These are phyloP conservation scores for Hyaloperonospora brassicae DNA, from an alignment of 352 stramenopile species.

Conservation along the genomic window DNA sequence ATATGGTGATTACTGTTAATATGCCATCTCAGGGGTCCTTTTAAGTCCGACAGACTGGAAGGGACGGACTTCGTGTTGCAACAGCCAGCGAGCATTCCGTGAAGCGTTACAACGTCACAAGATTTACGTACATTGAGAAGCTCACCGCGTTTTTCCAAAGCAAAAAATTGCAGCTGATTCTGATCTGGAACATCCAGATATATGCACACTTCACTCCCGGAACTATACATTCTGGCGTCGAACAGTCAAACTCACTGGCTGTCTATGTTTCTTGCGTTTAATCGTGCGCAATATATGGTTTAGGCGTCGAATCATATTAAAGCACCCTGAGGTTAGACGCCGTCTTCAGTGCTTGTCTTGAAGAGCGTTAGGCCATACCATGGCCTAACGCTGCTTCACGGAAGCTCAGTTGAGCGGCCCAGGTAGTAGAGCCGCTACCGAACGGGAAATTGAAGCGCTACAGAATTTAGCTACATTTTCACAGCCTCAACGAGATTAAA, in stretches of 20 bases:
- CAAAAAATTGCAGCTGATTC: background rate
- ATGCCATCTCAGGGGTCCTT: background rate
- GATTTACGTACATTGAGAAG: background rate
- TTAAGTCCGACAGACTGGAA: too few relatives aligned
- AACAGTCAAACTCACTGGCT: background rate
- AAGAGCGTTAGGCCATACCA: background rate
- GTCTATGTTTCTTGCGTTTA: background rate
- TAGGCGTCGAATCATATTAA: background rate
- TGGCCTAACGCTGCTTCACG: too few relatives aligned
- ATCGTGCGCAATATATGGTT: background rate
- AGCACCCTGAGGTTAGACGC: background rate
- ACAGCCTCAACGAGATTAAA: too few relatives aligned
- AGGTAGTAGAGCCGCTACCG: too few relatives aligned
- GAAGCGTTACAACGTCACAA: background rate
- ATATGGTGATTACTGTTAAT: too few relatives aligned
- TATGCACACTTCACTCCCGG: background rate
- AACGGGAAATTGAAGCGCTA: too few relatives aligned
- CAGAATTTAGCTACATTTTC: too few relatives aligned
- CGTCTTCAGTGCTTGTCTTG: background rate
- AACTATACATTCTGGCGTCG: conserved; percentile 2
- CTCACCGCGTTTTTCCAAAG: background rate
- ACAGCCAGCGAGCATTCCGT: background rate
- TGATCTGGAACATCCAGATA: background rate
- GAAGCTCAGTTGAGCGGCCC: too few relatives aligned
- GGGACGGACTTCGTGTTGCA: too few relatives aligned